Base-by-base conservation (phyloP, 495 filamentous ascomycete genomes). In the Lasiosphaeria miniovina region DNA sequence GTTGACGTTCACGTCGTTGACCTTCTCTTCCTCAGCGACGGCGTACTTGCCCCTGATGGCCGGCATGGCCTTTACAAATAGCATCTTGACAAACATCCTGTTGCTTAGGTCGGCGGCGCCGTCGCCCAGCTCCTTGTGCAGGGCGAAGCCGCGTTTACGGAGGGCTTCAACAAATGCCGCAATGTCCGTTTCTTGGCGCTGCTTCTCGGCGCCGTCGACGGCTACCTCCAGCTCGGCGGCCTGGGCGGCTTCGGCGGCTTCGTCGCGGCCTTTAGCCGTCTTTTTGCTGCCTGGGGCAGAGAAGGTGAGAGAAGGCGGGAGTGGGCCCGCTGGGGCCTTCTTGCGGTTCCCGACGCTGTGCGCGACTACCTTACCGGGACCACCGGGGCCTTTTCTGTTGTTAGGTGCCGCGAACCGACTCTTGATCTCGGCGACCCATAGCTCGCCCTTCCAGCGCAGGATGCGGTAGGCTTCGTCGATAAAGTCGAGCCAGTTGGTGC, bases 51-150 rank as follows among this genome's bases (percentile, higher is more conserved):
- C 89, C 71, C 82, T 86, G 11, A 79, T 73, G 4, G 89, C 87
- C 43, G 85, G 78, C 32, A 80, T 80, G 33, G 79, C 84, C 77
- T 97, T 98, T 55, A 94, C 78, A 77, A 98, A 98, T 64, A 84
- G 82, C 91, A 98, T 93, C 70, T 85, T 88, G 54, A 98, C 91
- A 81, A 98, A 98, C 94, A 98, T 98, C 76, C 90, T 96, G 75
- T 98, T 98, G 38, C 79, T 82, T 69, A 91, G 78, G 70, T 97
- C 92, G 9, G 94, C 77, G 0, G 84, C 82, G 52, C 82, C 75
- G 46, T 82, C 77, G 34, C 65, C 70, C 12, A 68, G 67, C 31
- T 79, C 76, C 17, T 80, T 81, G 59, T 83, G 81, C 15, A 98
- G 78, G 14, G 88, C 77, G 67, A 98, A 96, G 0, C 94, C 94